Evolutionary conservation across 306 rosid genomes (phyloP), one percentile per base, ranked within the genome.

Genomic region (Rosa chinensis): DNA sequence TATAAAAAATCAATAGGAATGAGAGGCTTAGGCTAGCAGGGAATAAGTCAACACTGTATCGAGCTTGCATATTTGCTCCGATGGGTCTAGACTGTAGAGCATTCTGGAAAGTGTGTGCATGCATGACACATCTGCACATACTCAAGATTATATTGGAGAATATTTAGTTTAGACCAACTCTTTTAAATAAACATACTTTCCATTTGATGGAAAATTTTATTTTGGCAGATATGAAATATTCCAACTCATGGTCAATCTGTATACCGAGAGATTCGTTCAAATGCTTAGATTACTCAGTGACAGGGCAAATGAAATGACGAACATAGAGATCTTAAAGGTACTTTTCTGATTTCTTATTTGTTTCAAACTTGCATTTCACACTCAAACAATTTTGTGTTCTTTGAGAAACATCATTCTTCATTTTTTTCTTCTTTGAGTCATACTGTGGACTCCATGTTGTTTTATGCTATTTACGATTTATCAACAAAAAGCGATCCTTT

Each of bases 261-360:
- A 95, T 81, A 92, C 98, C 1, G 99, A 95, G 88, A 88, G 99
- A 84, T 95, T 95, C 76, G 93, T 87, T 88, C 99, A 95, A 90
- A 91, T 95, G 97, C 99, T 95, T 73, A 91, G 99, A 88, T 82
- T 93, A 82, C 93, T 95, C 49, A 92, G 99, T 58, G 99, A 95
- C 86, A 90, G 97, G 79, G 94, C 98, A 14, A 91, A 85, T 82
- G 91, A 90, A 20, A 80, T 95, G 79, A 92, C 99, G 21, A 95
- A 95, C 79, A 91, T 95, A 62, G 99, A 95, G 89, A 95, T 91
- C 85, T 84, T 95, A 67, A 95, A 93, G 99, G 98, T 95, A 90
- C 59, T 82, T 86, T 55, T 43, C 72, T 63, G 59, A 69, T 77
- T 77, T 55, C 25, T 77, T 68, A 58, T 72, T 75, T 61, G 10